A percentile compares a stretch with the other conserved stretches of the same genome.
Conservation (phyloP, 805 yeast genomes). For the Candida piceae region DNA sequence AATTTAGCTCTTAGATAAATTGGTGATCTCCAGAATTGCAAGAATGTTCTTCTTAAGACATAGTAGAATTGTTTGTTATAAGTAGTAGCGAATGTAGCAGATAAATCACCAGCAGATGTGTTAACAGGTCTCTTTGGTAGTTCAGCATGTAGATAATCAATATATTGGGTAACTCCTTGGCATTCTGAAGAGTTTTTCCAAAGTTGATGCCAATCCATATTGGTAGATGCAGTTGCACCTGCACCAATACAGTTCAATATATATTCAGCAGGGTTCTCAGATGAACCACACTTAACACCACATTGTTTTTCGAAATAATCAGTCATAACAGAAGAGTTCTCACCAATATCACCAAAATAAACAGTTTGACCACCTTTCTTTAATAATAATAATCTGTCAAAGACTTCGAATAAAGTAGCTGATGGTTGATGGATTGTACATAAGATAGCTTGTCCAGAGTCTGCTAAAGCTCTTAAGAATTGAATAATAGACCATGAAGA, state of each 20-base stretch:
- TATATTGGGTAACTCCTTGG: slow-evolving; percentile 25
- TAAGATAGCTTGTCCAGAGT: slow-evolving; percentile 49
- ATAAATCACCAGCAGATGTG: slow-evolving; percentile 22
- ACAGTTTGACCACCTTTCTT: slow-evolving; percentile 51
- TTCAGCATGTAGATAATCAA: slow-evolving; percentile 27
- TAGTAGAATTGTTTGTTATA: slow-evolving; percentile 34
- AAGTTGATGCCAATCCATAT: slow-evolving; percentile 57
- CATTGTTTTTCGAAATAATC: slow-evolving; percentile 46
- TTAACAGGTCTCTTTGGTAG: slow-evolving; percentile 24
- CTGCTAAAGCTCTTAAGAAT: slow-evolving; percentile 44
- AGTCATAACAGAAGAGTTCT: slow-evolving; percentile 38
- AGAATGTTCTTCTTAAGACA: slow-evolving; percentile 35
- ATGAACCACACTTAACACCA: slow-evolving; percentile 58
- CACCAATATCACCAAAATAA: slow-evolving; percentile 50
- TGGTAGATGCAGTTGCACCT: slow-evolving; percentile 65
- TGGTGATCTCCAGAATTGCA: slow-evolving; percentile 48
- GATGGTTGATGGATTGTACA: slow-evolving; percentile 55
- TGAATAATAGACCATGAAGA: slow-evolving; percentile 55
- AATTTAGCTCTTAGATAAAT: slow-evolving; percentile 47
- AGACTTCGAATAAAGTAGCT: slow-evolving; percentile 38
- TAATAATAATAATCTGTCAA: slow-evolving; percentile 39
- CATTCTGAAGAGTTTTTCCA: slow-evolving; percentile 45
- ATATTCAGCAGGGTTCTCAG: slow-evolving; percentile 74
- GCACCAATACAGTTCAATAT: slow-evolving; percentile 74
- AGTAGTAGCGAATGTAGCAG: slow-evolving; percentile 40